Base-by-base conservation (phyloP, 2,329 filamentous ascomycete species). In the Diplocarpon rosae region DNA sequence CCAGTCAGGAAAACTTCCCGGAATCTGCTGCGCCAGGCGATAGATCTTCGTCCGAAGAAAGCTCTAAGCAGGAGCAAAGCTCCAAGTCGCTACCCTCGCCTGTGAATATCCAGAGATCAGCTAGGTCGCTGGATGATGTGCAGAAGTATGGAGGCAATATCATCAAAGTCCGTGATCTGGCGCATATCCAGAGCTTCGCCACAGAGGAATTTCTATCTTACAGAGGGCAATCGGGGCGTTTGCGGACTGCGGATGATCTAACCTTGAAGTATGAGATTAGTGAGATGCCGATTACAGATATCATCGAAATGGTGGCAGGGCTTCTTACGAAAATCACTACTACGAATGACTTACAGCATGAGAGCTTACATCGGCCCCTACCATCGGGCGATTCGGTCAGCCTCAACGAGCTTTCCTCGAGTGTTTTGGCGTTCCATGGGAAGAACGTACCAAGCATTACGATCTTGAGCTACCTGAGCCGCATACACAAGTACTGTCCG, bases 291-390 rank as follows among this genome's bases (percentile, higher is more conserved):
- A 93, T 96, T 44, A 80, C 83, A 53, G 90, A 98, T 61, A 86
- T 98, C 55, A 98, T 98, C 61, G 90, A 96, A 65, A 96, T 98
- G 92, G 92, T 98, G 3, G 92, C 92, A 4, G 92, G 89, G 6
- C 74, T 98, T 17, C 71, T 98, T 50, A 95, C 90, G 45, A 96
- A 96, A 65, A 98, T 98, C 57, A 96, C 92, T 5, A 87, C 86
- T 3, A 95, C 90, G 46, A 98, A 98, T 62, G 92, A 98, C 62
- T 70, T 83, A 41, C 89, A 96, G 62, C 90, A 96, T 64, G 87
- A 95, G 62, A 85, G 89, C 52, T 66, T 95, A 53, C 87, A 95
- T 65, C 78, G 87, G 45, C 75, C 79, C 48, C 76, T 84, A 48
- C 75, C 78, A 4, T 70, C 76, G 8, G 78, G 50, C 8, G 56